Conservation (phyloP, 306 rosid genomes). For the Cucumis sativus region DNA sequence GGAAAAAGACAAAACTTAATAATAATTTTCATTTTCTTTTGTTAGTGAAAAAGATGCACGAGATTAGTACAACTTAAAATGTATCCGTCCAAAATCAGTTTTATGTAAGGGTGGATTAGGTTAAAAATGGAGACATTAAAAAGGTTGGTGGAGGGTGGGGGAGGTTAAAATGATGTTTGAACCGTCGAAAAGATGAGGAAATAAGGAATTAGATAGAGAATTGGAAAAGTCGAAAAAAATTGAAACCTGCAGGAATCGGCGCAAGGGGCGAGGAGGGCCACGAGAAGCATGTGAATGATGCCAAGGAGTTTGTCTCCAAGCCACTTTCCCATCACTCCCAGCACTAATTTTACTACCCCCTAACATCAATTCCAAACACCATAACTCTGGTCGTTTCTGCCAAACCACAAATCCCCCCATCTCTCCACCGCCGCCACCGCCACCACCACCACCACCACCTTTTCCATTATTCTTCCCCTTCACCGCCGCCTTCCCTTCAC, state of each 20-base stretch:
- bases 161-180: too few relatives aligned
- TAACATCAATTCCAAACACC: constrained; percentile 82
- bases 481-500: constrained; percentile 40
- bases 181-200: too few relatives aligned
- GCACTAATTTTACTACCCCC: constrained; percentile 86
- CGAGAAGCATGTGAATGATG: constrained; percentile 97
- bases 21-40: too few relatives aligned
- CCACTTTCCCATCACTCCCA: constrained; percentile 82
- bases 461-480: constrained; percentile 33
- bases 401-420: constrained; percentile 89
- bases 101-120: too few relatives aligned
- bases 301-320: constrained; percentile 98
- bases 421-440: constrained; percentile 30
- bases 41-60: too few relatives aligned
- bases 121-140: too few relatives aligned
- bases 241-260: constrained; percentile 66
- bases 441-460: neutral
- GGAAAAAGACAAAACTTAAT: too few relatives aligned
- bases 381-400: constrained; percentile 72
- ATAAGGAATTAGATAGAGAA: too few relatives aligned
- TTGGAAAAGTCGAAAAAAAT: too few relatives aligned
- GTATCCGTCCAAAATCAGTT: too few relatives aligned
- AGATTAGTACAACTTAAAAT: too few relatives aligned
- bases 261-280: constrained; percentile 83
- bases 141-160: too few relatives aligned